phyloP scores from a whole-genome alignment of 192 early-diverging fungal species.

The Podila minutissima region DNA sequence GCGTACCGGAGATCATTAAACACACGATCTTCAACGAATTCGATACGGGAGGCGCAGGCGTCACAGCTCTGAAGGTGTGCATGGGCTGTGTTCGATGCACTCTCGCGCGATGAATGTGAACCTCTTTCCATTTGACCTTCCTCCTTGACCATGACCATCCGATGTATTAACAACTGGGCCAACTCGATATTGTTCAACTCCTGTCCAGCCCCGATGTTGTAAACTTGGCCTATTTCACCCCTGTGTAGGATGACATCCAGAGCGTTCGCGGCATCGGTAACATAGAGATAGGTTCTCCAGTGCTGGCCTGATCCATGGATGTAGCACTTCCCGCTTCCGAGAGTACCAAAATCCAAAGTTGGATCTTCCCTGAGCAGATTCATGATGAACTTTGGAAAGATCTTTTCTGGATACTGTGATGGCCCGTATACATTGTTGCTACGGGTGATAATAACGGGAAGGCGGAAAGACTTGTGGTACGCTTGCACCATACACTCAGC shows the following conservation, averaged over 20 bases:
- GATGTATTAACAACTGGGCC: slow-evolving; percentile 63
- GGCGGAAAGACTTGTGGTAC: slow-evolving; percentile 79
- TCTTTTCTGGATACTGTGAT: slow-evolving; percentile 86
- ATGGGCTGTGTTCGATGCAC: background rate
- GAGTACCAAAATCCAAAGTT: background rate
- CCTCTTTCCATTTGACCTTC: background rate
- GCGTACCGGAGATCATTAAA: slow-evolving; percentile 85
- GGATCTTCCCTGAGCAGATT: slow-evolving; percentile 53
- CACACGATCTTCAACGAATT: slow-evolving; percentile 77
- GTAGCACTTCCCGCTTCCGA: slow-evolving; percentile 46
- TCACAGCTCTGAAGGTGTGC: slow-evolving; percentile 8
- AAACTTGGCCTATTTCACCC: slow-evolving; percentile 76
- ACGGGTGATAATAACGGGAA: slow-evolving; percentile 83
- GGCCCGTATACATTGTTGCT: slow-evolving; percentile 87
- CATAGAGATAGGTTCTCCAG: slow-evolving; percentile 80
- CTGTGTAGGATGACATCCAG: slow-evolving; percentile 72
- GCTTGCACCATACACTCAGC: slow-evolving; percentile 81
- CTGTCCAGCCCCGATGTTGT: slow-evolving; percentile 80
- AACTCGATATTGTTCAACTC: slow-evolving; percentile 78
- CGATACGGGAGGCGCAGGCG: slow-evolving; percentile 59
- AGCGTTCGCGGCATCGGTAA: slow-evolving; percentile 74
- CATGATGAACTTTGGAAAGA: slow-evolving; percentile 86
- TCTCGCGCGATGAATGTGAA: background rate
- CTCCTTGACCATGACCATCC: slow-evolving; percentile 53
- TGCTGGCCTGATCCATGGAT: slow-evolving; percentile 82